Evolutionary conservation across 306 rosid genomes (phyloP), one percentile per base, ranked within the genome.

Genomic region (Vicia sativa): DNA sequence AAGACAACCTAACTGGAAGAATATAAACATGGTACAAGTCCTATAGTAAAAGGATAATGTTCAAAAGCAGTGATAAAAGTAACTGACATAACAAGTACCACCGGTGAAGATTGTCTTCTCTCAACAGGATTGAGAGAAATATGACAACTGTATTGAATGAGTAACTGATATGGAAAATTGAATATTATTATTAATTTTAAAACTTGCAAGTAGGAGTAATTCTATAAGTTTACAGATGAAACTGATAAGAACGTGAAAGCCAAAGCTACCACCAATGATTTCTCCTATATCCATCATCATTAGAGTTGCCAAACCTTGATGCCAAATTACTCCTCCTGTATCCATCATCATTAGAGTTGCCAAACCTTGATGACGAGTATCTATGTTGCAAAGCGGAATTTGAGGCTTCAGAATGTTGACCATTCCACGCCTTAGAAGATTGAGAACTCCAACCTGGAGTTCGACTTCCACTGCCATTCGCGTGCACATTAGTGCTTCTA

Each of bases 321-420:
- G 81, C 80, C 34, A 87, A 79, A 25, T 25, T 25, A 71, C 54
- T 79, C 78, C 61, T 55, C 38, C 86, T 67, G 4, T 29, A 23
- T 42, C 82, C 85, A 58, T 74, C 82, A 15, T 49, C 50, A 37
- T 74, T 58, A 34, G 77, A 68, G 75, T 82, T 74, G 56, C 72
- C 85, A 84, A 79, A 89, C 82, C 91, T 85, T 7, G 82, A 75
- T 4, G 81, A 80, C 39, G 89, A 79, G 67, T 64, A 81, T 79
- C 85, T 67, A 46, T 70, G 81, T 37, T 67, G 77, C 71, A 29
- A 78, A 44, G 62, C 42, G 21, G 84, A 75, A 35, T 42, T 65
- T 6, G 84, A 62, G 72, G 85, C 57, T 77, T 73, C 86, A 1
- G 61, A 68, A 70, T 72, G 72, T 57, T 9, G 67, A 65, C 72